Base-by-base conservation (phyloP, 2,329 filamentous ascomycete species). In the Iodosphaeria phyllophila region DNA sequence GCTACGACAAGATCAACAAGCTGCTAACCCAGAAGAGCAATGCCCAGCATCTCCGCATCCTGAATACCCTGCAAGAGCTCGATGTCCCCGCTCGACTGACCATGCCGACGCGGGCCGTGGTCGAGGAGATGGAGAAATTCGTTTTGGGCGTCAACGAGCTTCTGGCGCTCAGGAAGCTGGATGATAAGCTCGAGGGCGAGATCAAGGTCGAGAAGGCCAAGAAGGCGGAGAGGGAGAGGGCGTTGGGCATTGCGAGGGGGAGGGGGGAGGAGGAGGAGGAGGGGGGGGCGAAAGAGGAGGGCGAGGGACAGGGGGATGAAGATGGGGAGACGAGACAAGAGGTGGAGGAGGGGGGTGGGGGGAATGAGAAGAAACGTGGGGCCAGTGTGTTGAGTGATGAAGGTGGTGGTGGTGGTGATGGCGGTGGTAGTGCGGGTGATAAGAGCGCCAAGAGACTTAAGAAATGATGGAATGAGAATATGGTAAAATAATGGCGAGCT, bases 301-400 rank as follows among this genome's bases (percentile, higher is more conserved):
- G n/a, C 8, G 8, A 25, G 5, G n/a, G n/a, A 8, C 28, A 28
- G 10, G 13, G 11, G 4, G 14, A 16, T 6, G 18, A 14, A 7
- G 19, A 23, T 8, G 26, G 20, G 4, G 25, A 26, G 22, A 15
- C 23, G 8, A 11, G 25, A 5, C 26, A 29, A 8, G 27, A 22
- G 8, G 25, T 27, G 13, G 21, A 13, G 4, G 18, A 28, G 9
- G 33, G 20, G n/a, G 26, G 22, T 4, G 19, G 16, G 8, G 13
- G 54, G 32, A 42, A 50, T 20, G 45, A 43, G 1, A 73, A 76
- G 34, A 91, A 91, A 54, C 65, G 82, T 30, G 89, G 80, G 43
- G 79, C 79, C 2, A 91, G 80, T 45, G 78, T 83, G 16, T 46
- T 91, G 26, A 86, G 78, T 44, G n/a, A n/a, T n/a, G n/a, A n/a